Conservation (phyloP, 2,329 filamentous ascomycete species). For the Diaporthe helianthi region DNA sequence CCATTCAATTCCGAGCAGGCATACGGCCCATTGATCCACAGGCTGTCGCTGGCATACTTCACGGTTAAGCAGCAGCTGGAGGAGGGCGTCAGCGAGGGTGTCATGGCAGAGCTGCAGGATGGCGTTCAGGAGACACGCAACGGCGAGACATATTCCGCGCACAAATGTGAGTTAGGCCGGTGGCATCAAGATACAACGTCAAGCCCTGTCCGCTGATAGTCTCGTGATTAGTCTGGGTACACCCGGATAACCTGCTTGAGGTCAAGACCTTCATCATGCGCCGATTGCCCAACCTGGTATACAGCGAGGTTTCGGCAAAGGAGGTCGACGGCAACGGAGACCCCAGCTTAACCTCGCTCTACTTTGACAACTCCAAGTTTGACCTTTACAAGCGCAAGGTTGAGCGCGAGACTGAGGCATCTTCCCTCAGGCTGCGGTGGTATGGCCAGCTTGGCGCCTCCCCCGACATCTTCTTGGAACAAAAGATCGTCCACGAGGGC, state of each 20-base stretch:
- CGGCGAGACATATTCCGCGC: slow-evolving; percentile 79
- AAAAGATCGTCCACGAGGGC: slow-evolving; percentile 82
- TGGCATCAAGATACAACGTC: background rate
- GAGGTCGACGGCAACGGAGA: slow-evolving; percentile 82
- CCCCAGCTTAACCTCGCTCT: slow-evolving; percentile 91
- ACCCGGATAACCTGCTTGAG: slow-evolving; percentile 92
- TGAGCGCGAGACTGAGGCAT: slow-evolving; percentile 74
- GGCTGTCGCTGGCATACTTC: slow-evolving; percentile 94
- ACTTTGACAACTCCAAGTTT: slow-evolving; percentile 91
- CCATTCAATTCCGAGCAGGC: slow-evolving; percentile 93
- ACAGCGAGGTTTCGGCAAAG: slow-evolving; percentile 86
- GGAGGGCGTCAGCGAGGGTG: slow-evolving; percentile 47
- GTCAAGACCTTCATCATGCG: slow-evolving; percentile 96
- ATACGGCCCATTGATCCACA: slow-evolving; percentile 88
- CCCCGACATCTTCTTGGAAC: slow-evolving; percentile 85
- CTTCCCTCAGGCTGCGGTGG: slow-evolving; percentile 89
- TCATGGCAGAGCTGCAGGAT: slow-evolving; percentile 33
- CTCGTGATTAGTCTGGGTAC: slow-evolving; percentile 78
- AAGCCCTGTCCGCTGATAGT: slow-evolving; percentile 42
- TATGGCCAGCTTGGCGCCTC: slow-evolving; percentile 82
- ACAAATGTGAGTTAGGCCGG: slow-evolving; percentile 72
- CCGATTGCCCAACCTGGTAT: slow-evolving; percentile 88
- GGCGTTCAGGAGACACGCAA: slow-evolving; percentile 57
- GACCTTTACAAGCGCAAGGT: slow-evolving; percentile 88
- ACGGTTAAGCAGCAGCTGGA: slow-evolving; percentile 88